A percentile compares a stretch with the other conserved stretches of the same genome.
Conservation (phyloP, 2,329 filamentous ascomycete genomes). For the Calycina marina region DNA sequence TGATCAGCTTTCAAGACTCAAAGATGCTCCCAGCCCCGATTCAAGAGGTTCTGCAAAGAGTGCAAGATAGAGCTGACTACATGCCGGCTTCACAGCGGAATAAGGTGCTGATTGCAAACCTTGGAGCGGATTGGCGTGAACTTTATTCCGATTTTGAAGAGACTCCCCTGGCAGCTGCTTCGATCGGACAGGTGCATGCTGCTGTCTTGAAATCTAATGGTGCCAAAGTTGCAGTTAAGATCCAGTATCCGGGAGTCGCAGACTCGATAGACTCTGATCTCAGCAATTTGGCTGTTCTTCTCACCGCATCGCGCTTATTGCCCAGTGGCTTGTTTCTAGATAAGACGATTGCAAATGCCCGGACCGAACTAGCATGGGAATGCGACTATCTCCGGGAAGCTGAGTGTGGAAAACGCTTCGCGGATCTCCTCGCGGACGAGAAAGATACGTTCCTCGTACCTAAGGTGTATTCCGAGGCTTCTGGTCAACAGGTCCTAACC, state of each 20-base stretch:
- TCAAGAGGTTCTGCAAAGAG: constrained; percentile 78
- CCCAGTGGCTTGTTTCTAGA: constrained; percentile 88
- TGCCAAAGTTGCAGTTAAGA: constrained; percentile 76
- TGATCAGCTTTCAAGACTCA: constrained; percentile 95
- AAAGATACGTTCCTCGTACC: constrained; percentile 66
- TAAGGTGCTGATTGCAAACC: constrained; percentile 61
- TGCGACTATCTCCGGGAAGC: constrained; percentile 91
- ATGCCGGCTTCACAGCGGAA: constrained; percentile 93
- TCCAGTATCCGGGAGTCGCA: constrained; percentile 93
- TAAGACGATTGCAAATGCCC: constrained; percentile 92
- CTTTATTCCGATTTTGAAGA: constrained; percentile 79
- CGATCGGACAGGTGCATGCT: constrained; percentile 90
- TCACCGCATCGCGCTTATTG: constrained; percentile 78
- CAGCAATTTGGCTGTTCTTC: constrained; percentile 79
- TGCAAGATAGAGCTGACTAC: constrained; percentile 93
- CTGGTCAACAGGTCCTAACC: constrained; percentile 74
- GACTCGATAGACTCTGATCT: constrained; percentile 94
- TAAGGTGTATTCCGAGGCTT: constrained; percentile 61
- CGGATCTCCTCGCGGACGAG: constrained; percentile 61
- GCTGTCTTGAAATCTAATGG: constrained; percentile 65
- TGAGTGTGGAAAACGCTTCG: constrained; percentile 62
- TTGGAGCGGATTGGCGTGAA: constrained; percentile 73
- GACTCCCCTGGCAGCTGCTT: constrained; percentile 83
- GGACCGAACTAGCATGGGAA: constrained; percentile 87
- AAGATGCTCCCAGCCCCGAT: constrained; percentile 86